Base-by-base conservation (phyloP, 106 monocot genomes). In the Ottelia alismoides region DNA sequence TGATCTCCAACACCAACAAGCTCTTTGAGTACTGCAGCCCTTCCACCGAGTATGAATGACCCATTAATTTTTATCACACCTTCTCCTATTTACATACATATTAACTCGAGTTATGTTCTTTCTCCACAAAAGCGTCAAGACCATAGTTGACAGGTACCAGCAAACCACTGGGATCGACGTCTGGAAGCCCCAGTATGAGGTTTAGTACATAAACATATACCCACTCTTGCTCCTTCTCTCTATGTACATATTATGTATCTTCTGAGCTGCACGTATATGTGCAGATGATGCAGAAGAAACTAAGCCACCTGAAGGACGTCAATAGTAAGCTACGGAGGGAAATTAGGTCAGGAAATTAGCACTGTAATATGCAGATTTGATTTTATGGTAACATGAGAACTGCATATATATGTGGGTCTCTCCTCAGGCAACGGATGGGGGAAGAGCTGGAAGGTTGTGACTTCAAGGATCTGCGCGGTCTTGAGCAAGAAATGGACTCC, bases 1-100 rank as follows among this genome's bases (percentile, higher is more conserved):
- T 92, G 92, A 53, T 87, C 72, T 87, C 92, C 46, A 83, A 58
- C 83, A 77, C 87, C 31, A 65, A 74, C 66, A 92, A 87, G 75
- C 58, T 75, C 53, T 65, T 69, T 28, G 79, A 92, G 52, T 92
- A 77, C 72, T 92, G 83, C 72, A 87, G 87, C 72, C 83, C 92
- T 2, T 65, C 70, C 17, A 83, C 79, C 27, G 74, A 92, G 92
- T 92, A 65, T 21, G 57, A 23, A 2, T 50, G 0, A 64, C 40
- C n/a, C n/a, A n/a, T n/a, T n/a, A n/a, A n/a, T n/a, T 31, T 43
- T 64, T 27, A 19, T 1, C 31, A 1, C 25, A 2, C 46, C 23
- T 45, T 23, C 7, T 45, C 25, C 26, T 31, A 40, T 40, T 20
- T 58, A 2, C 45, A n/a, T 5, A 22, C 23, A 20, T 22, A 16